Evolutionary conservation across 495 filamentous ascomycete genomes (phyloP).

Genomic region (Glutinoglossum americanum): DNA sequence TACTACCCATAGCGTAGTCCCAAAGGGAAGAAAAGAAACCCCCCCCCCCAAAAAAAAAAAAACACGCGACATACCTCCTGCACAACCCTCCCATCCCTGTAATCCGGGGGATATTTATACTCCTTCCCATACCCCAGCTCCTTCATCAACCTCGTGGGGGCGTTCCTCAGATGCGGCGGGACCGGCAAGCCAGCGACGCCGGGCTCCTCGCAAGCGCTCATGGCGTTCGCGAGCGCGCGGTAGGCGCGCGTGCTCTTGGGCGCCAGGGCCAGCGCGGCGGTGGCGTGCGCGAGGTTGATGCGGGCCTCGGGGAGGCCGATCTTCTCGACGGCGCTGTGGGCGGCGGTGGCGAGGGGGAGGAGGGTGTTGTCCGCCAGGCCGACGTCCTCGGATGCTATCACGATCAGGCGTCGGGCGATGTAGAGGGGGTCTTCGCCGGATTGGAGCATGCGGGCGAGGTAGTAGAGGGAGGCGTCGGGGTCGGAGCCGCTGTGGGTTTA

Average conservation of each 20-base stretch:
- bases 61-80: constrained; percentile 38
- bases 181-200: constrained; percentile 60
- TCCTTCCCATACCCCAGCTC: constrained; percentile 75
- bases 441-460: constrained; percentile 87
- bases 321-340: constrained; percentile 68
- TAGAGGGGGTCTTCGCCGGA: constrained; percentile 87
- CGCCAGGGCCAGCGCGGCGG: constrained; percentile 61
- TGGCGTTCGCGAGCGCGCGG: constrained; percentile 57
- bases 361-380: constrained; percentile 78
- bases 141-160: constrained; percentile 79
- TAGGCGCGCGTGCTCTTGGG: constrained; percentile 78
- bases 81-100: constrained; percentile 55
- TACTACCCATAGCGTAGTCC: no score
- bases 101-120: constrained; percentile 95
- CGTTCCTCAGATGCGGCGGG: constrained; percentile 76
- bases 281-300: constrained; percentile 74
- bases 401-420: constrained; percentile 76
- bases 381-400: constrained; percentile 80
- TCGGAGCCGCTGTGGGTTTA: constrained; percentile 33
- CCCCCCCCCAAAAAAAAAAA: no score
- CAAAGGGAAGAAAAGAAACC: background rate
- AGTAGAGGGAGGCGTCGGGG: constrained; percentile 76
- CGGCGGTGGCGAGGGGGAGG: constrained; percentile 60
- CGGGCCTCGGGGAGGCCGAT: constrained; percentile 87
- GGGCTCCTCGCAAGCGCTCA: constrained; percentile 51